Base-by-base conservation (phyloP, 192 early-diverging fungal genomes). In the Chytriomyces hyalinus region DNA sequence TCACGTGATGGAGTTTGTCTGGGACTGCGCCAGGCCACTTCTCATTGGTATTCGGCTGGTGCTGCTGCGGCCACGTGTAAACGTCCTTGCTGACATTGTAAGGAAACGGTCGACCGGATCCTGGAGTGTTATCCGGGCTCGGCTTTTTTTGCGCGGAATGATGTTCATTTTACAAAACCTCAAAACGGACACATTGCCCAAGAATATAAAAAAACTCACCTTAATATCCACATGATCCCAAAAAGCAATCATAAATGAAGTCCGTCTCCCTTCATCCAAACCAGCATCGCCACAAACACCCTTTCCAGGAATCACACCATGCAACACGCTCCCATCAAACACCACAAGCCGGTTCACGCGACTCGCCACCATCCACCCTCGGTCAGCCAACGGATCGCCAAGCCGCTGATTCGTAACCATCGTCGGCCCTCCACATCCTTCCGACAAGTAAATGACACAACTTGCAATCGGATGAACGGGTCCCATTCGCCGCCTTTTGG, bases 331-430 rank as follows among this genome's bases (percentile, higher is more conserved):
- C n/a, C 77, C 80, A 75, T 81, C 80, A 61, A 81, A 81, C 15
- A 73, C 20, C 44, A 65, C 78, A 26, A 73, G 44, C 77, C 36
- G 80, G 72, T 80, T 92, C 86, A 59, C 87, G 82, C 53, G 88
- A 84, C 4, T 88, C 87, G 26, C 91, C 57, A 60, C 92, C 86
- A 49, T 88, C 83, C 45, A 92, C 3, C 80, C 80, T 2, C 49
- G 6, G 50, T 73, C 78, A 1, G 77, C 80, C 49, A 80, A 60
- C 2, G 70, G 77, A 68, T 81, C 80, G 6, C 70, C 78, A 9
- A 81, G 61, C 71, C 77, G 62, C 49, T 81, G 80, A 72, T 81
- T 80, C 47, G 80, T 81, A 15, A 81, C 77, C 10, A 81, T 26
- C 6, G 80, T 81, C 17, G 80, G 80, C 13, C 80, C 80, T 3